Evolutionary conservation across 768 basidiomycete genomes (phyloP), one percentile per base, ranked within the genome.

Genomic region (Trametes cinnabarina): DNA sequence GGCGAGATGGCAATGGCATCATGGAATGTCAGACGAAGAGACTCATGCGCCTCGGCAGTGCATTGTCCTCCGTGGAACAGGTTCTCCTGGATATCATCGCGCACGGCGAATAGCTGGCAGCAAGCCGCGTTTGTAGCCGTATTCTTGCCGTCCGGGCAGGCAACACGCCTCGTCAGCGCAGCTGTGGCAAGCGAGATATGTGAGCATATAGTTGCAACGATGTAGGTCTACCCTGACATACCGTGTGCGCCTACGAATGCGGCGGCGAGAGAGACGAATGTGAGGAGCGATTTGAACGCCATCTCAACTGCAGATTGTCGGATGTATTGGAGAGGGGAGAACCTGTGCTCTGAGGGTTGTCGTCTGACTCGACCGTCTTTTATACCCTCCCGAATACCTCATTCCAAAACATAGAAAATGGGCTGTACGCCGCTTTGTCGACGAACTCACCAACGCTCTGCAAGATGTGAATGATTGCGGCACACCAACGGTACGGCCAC

Each of bases 41-140:
- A 60, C 41, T 63, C 67, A 47, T 69, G 69, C 11, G 64, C 71
- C 32, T 71, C 70, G 26, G 71, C 67, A 47, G 66, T 66, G 55
- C 73, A 74, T 53, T 68, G 47, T n/a, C 65, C 69, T 47, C 65
- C 66, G 50, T 66, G 53, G 61, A 71, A 71, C 10, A 71, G 48
- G 47, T 65, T 63, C 35, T 57, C 54, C 52, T 72, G 61, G 39
- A 73, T 58, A 30, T 68, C 67, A 37, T 71, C 72, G 14, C 64
- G 56, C 41, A 73, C 61, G 20, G 68, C 60, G 60, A 69, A 72
- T 32, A 67, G 65, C 7, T 59, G 58, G 55, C 72, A 73, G 51
- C 72, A 73, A 5, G 69, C 68, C 17, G 63, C 65, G 57, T 73
- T 65, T 0, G 58, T 54, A 2, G 65, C 72, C 10, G 57, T 67